Evolutionary conservation across 495 filamentous ascomycete genomes (phyloP).

Genomic region (Trypethelium eluteriae): DNA sequence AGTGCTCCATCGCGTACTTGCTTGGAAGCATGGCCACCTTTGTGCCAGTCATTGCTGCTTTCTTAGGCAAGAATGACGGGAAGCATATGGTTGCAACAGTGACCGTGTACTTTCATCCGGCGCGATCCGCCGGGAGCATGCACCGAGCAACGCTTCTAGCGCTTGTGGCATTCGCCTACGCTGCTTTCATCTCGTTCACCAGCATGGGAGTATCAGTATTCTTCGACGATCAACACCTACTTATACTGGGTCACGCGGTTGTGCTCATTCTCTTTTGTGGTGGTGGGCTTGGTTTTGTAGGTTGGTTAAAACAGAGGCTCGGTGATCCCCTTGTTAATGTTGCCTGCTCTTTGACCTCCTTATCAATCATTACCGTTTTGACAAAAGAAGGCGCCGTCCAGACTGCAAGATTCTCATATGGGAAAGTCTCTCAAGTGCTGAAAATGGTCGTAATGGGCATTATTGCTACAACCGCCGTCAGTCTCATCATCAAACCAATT

Average conservation of each 20-base stretch:
- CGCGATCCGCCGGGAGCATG: conserved; percentile 83
- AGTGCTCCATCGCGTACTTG: conserved; percentile 89
- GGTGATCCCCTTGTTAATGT: conserved; percentile 84
- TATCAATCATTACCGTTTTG: conserved; percentile 83
- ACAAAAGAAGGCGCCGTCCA: conserved; percentile 90
- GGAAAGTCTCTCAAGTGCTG: conserved; percentile 78
- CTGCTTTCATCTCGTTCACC: conserved; percentile 67
- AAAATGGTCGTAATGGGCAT: conserved; percentile 90
- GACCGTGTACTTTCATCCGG: conserved; percentile 95
- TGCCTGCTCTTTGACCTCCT: conserved; percentile 79
- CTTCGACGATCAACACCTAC: conserved; percentile 58
- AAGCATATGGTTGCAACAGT: conserved; percentile 94
- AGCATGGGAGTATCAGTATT: conserved; percentile 82
- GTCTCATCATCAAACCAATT: conserved; percentile 69
- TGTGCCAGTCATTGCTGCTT: conserved; percentile 58
- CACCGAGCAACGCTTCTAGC: conserved; percentile 81
- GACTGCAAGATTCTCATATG: conserved; percentile 65
- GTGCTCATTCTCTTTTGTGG: conserved; percentile 83
- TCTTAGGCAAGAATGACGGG: conserved; percentile 80
- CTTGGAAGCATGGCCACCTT: conserved; percentile 85
- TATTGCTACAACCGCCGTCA: conserved; percentile 62
- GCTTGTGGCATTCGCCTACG: conserved; percentile 72
- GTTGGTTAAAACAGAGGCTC: conserved; percentile 84
- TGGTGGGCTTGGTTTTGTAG: conserved; percentile 73
- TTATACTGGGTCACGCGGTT: conserved; percentile 67